phyloP scores from a whole-genome alignment of 257 asterid genomes.

The Nicotiana knightiana region DNA sequence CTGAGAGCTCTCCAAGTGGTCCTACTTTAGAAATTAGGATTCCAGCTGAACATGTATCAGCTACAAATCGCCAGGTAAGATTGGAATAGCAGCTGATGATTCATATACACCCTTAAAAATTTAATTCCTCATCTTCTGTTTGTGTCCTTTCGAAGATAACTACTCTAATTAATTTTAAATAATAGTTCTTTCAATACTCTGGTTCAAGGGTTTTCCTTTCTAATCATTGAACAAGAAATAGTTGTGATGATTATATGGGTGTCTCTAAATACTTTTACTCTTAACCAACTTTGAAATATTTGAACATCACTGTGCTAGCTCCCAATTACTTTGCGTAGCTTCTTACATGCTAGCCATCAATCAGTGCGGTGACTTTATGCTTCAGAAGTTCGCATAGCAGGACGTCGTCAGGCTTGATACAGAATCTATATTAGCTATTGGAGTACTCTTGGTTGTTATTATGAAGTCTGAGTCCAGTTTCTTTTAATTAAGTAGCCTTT shows the following conservation, averaged over 20 bases:
- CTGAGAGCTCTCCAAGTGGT: conserved; percentile 60
- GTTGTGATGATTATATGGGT: neutral
- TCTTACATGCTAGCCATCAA: too few species aligned
- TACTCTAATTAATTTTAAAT: neutral
- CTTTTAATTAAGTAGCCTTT: too few species aligned
- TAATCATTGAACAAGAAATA: neutral
- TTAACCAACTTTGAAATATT: too few species aligned
- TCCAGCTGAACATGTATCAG: conserved; percentile 94
- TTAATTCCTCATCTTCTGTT: neutral
- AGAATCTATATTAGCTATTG: neutral
- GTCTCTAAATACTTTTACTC: too few species aligned
- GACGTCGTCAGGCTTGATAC: neutral
- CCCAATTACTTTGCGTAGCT: too few species aligned
- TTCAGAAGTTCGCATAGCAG: neutral
- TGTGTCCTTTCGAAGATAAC: neutral
- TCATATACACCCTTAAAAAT: neutral
- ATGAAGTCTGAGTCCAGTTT: too few species aligned
- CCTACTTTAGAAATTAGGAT: conserved; percentile 87
- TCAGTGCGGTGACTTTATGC: too few species aligned
- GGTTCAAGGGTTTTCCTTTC: neutral
- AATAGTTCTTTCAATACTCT: neutral
- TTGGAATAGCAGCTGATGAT: neutral
- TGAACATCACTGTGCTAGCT: too few species aligned
- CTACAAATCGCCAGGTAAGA: conserved; percentile 84
- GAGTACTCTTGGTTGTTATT: neutral